Evolutionary conservation across 2,329 filamentous ascomycete genomes (phyloP).

Genomic region (Aschersonia sp.): DNA sequence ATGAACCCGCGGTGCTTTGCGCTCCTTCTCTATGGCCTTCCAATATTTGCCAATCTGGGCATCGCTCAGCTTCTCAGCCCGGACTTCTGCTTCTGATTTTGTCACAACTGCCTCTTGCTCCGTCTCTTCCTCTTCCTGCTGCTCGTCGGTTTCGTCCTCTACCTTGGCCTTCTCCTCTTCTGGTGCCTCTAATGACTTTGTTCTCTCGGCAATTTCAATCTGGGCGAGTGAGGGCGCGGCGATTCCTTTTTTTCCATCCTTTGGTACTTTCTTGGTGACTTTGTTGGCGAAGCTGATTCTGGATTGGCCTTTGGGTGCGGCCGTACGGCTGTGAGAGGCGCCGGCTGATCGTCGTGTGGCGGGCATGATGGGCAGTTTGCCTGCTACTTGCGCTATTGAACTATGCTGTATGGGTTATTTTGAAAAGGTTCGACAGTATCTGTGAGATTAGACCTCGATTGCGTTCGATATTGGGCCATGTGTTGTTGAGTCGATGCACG

Average conservation of each 20-base stretch:
- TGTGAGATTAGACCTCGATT: too few species aligned
- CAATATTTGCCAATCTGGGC: slow-evolving; percentile 66
- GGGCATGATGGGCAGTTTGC: slow-evolving; percentile 24
- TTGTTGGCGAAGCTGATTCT: slow-evolving; percentile 43
- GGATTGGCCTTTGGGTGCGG: slow-evolving; percentile 31
- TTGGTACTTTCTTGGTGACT: slow-evolving; percentile 38
- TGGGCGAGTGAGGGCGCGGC: slow-evolving; percentile 14
- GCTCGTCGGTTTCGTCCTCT: slow-evolving; percentile 7
- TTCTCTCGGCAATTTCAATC: slow-evolving; percentile 14
- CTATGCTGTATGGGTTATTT: background rate
- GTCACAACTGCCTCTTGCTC: slow-evolving; percentile 15
- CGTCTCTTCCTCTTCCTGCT: slow-evolving; percentile 12
- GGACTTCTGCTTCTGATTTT: slow-evolving; percentile 36
- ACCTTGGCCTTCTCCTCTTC: slow-evolving; percentile 2
- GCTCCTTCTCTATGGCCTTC: slow-evolving; percentile 53
- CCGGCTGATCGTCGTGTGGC: slow-evolving; percentile 32
- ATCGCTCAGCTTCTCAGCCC: slow-evolving; percentile 51
- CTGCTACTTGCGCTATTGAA: too few species aligned
- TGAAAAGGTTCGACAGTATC: too few species aligned
- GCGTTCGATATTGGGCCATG: too few species aligned
- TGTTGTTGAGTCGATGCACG: background rate
- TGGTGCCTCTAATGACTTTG: slow-evolving; percentile 7
- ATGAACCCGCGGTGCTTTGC: slow-evolving; percentile 60
- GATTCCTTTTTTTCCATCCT: slow-evolving; percentile 23
- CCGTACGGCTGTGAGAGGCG: slow-evolving; percentile 18